These are phyloP conservation scores for Epichloe glyceriae DNA, from an alignment of 2,329 filamentous ascomycete genomes.

Conservation along the genomic window DNA sequence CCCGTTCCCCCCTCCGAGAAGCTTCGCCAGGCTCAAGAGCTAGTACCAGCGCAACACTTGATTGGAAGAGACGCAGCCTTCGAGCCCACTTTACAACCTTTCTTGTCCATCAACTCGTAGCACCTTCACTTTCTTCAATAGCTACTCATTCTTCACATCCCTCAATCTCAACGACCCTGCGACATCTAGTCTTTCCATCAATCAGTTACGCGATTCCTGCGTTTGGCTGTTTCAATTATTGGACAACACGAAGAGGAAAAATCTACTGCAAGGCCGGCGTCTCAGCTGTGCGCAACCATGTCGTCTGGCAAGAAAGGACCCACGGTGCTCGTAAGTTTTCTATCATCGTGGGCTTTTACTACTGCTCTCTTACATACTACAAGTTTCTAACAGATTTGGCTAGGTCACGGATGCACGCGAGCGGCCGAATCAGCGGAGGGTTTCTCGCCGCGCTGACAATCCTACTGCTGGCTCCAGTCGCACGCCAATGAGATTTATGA, in stretches of 20 bases:
- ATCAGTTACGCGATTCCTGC: neutral
- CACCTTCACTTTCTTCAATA: neutral
- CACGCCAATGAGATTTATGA: constrained; percentile 60
- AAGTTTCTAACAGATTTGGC: constrained; percentile 6
- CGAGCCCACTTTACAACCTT: neutral
- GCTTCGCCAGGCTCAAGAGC: too few relatives aligned
- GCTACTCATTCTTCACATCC: neutral
- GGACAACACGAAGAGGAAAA: neutral
- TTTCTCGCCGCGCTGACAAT: constrained; percentile 21
- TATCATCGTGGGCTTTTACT: neutral
- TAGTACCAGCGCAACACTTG: neutral
- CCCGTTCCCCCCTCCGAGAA: too few relatives aligned
- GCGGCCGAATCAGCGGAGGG: constrained; percentile 19
- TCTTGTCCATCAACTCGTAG: neutral
- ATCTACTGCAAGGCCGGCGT: neutral
- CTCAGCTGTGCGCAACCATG: constrained; percentile 17
- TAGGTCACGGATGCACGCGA: constrained; percentile 28
- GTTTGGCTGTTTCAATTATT: neutral
- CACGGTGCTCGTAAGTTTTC: constrained; percentile 42
- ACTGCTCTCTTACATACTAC: neutral
- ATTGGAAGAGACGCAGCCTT: neutral
- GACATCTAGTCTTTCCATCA: neutral
- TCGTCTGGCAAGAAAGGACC: constrained; percentile 40
- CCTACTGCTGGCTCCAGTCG: constrained; percentile 17
- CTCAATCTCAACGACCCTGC: neutral